Evolutionary conservation across 768 basidiomycete genomes (phyloP).

Genomic region (Kwoniella dendrophila): DNA sequence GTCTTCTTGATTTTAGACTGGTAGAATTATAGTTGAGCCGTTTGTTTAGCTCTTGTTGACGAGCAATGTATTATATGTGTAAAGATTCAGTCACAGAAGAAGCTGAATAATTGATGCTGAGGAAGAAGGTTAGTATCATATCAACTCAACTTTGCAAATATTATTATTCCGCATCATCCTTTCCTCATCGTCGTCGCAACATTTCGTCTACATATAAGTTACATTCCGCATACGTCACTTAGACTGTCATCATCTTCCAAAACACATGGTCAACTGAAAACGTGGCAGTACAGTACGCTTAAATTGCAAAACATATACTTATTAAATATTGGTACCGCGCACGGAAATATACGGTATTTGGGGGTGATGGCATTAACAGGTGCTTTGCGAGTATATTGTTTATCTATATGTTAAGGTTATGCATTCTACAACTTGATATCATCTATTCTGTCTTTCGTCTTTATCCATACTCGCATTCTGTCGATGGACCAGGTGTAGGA

Average conservation of each 20-base stretch:
- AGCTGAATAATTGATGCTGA: too few relatives aligned
- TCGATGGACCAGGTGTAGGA: too few relatives aligned
- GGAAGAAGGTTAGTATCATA: too few relatives aligned
- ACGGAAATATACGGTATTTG: too few relatives aligned
- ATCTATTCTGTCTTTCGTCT: too few relatives aligned
- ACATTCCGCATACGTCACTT: slow-evolving; percentile 9
- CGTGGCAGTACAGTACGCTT: not conserved
- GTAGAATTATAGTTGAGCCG: not conserved
- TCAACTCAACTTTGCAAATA: not conserved
- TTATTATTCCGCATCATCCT: not conserved
- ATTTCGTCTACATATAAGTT: not conserved
- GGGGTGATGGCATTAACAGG: too few relatives aligned
- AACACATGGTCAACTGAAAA: slow-evolving; percentile 1
- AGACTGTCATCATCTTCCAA: not conserved
- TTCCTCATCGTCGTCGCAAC: not conserved
- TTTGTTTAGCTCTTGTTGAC: not conserved
- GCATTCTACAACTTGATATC: too few relatives aligned
- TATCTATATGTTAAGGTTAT: too few relatives aligned
- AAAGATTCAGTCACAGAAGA: too few relatives aligned
- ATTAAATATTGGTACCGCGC: too few relatives aligned
- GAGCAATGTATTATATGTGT: not conserved
- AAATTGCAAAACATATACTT: not conserved
- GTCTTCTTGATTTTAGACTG: not conserved
- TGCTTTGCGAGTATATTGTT: too few relatives aligned
- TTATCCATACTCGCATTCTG: too few relatives aligned